Evolutionary conservation across 257 asterid genomes (phyloP).

Genomic region (Petunia secreta): DNA sequence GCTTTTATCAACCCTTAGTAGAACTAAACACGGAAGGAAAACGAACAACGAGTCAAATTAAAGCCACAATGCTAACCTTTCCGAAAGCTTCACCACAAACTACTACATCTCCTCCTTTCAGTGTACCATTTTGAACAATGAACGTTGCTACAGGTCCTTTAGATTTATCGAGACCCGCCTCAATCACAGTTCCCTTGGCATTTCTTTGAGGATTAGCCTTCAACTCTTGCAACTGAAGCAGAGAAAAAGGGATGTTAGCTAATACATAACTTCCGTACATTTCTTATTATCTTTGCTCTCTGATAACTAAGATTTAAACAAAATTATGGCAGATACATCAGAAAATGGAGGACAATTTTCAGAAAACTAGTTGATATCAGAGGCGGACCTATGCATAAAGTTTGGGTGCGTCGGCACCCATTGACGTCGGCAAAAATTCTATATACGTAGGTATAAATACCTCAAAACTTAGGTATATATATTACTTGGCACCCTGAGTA

Average conservation of each 20-base stretch:
- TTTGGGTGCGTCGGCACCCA: too few relatives aligned
- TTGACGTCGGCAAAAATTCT: too few relatives aligned
- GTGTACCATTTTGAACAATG: slow-evolving; percentile 96
- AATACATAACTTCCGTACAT: slow-evolving; percentile 8
- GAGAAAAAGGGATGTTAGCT: background rate
- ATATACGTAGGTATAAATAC: too few relatives aligned
- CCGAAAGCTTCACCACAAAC: slow-evolving; percentile 98
- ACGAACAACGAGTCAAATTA: slow-evolving; percentile 13
- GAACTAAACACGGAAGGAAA: background rate
- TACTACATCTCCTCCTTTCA: slow-evolving; percentile 78
- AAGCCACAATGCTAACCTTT: slow-evolving; percentile 64
- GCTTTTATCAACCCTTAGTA: background rate
- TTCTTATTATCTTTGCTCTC: background rate
- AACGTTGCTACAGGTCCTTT: slow-evolving; percentile 93
- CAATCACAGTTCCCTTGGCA: slow-evolving; percentile 95
- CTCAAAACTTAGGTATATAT: too few relatives aligned
- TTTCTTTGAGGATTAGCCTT: slow-evolving; percentile 95
- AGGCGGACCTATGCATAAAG: too few relatives aligned
- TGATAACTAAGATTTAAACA: background rate
- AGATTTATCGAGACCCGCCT: slow-evolving; percentile 97
- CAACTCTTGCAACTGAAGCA: slow-evolving; percentile 86
- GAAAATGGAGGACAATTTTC: slow-evolving; percentile 19
- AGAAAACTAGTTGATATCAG: background rate
- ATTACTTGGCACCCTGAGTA: too few relatives aligned
- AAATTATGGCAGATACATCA: slow-evolving; percentile 13